Evolutionary conservation across 2,329 filamentous ascomycete genomes (phyloP).

Genomic region (Aspergillus sp.): DNA sequence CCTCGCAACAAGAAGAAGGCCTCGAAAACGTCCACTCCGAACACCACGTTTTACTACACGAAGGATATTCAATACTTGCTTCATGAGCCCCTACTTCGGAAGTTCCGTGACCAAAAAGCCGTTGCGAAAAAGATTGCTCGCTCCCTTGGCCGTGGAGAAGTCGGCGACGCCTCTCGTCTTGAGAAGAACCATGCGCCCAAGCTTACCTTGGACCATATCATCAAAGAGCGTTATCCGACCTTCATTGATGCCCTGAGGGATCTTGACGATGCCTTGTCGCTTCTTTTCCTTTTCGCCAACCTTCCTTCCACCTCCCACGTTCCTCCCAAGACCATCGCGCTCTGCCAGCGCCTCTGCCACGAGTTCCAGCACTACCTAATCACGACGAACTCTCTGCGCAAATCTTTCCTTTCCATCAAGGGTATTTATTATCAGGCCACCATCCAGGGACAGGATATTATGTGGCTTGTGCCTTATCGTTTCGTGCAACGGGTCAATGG

Average conservation of each 20-base stretch:
- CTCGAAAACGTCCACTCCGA: conserved; percentile 81
- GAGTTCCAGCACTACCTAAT: conserved; percentile 99
- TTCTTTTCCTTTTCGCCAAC: conserved; percentile 97
- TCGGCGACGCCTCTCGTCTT: conserved; percentile 79
- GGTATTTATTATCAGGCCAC: conserved; percentile 99
- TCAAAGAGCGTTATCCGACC: conserved; percentile 96
- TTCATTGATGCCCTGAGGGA: conserved; percentile 93
- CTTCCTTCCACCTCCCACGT: conserved; percentile 86
- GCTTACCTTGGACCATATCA: conserved; percentile 92
- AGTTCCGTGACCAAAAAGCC: conserved; percentile 95
- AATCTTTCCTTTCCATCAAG: conserved; percentile 98
- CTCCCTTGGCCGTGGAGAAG: conserved; percentile 87
- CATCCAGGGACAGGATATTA: conserved; percentile 92
- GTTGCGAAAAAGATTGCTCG: conserved; percentile 96
- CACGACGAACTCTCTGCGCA: conserved; percentile 81
- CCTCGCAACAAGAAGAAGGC: conserved; percentile 97
- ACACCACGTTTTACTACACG: conserved; percentile 86
- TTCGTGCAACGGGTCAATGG: conserved; percentile 94
- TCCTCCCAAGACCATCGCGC: conserved; percentile 90
- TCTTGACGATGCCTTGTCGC: conserved; percentile 91
- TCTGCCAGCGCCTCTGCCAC: conserved; percentile 86
- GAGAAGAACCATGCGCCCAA: conserved; percentile 89
- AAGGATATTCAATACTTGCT: conserved; percentile 98
- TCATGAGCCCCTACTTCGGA: conserved; percentile 88
- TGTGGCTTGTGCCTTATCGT: conserved; percentile 96